A percentile compares a stretch with the other conserved stretches of the same genome.
Evolutionary conservation across 108 stramenopile genomes (phyloP).

Genomic region (Asterionellopsis glacialis): DNA sequence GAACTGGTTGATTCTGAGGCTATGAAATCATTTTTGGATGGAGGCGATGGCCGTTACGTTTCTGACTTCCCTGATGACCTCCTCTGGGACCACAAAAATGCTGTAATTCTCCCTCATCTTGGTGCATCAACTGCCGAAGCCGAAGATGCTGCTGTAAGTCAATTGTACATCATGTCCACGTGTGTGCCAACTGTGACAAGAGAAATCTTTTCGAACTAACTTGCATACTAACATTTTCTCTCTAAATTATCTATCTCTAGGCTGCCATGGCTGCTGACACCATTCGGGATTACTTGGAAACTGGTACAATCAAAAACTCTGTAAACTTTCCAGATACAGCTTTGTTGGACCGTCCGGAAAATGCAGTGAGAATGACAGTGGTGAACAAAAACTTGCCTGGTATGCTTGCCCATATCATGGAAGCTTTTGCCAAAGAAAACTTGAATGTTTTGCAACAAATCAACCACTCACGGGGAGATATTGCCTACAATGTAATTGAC

Average conservation of each 20-base stretch:
- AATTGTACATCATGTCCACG: background rate
- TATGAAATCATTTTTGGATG: conserved; percentile 83
- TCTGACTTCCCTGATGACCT: conserved; percentile 88
- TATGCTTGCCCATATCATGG: conserved; percentile 81
- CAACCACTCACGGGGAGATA: conserved; percentile 78
- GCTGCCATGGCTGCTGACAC: conserved; percentile 90
- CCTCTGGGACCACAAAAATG: conserved; percentile 82
- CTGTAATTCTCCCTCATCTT: conserved; percentile 90
- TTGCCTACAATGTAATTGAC: conserved; percentile 92
- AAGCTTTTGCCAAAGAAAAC: conserved; percentile 59
- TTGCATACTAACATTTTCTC: background rate
- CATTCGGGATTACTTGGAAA: conserved; percentile 82
- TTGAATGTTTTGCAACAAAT: conserved; percentile 92
- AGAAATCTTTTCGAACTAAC: background rate
- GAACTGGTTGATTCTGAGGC: conserved; percentile 91
- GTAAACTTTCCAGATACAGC: conserved; percentile 87
- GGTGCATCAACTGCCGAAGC: conserved; percentile 97
- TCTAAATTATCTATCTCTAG: background rate
- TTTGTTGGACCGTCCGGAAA: conserved; percentile 54
- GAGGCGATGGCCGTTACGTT: conserved; percentile 68
- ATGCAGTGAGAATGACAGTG: conserved; percentile 78
- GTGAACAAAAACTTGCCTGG: conserved; percentile 89
- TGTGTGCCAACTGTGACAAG: background rate
- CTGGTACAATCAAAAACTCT: conserved; percentile 78
- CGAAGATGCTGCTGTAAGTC: conserved; percentile 80